Conservation (phyloP, 257 asterid species). For the Przewalskia tangutica region DNA sequence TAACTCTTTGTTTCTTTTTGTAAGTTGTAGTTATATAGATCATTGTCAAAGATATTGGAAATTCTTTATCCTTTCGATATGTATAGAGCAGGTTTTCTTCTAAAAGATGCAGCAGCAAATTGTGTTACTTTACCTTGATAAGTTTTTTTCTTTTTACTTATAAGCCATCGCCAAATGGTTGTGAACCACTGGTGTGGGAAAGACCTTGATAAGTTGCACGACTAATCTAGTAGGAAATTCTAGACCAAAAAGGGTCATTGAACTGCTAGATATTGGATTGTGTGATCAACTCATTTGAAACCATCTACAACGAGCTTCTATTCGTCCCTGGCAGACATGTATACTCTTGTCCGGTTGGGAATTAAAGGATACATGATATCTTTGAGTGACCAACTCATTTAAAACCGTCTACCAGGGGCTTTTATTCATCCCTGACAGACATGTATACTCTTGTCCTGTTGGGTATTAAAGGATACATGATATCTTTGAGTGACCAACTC, state of each 20-base stretch:
- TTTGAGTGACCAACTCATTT: too few species aligned
- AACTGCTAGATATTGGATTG: neutral
- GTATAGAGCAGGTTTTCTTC: neutral
- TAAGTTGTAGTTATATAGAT: conserved; percentile 1
- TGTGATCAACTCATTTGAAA: neutral
- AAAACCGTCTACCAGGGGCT: too few species aligned
- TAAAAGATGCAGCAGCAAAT: neutral
- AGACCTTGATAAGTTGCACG: neutral
- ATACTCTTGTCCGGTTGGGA: too few species aligned
- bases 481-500: too few species aligned
- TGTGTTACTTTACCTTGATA: neutral
- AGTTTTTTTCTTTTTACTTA: too few species aligned
- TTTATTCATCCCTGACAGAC: too few species aligned
- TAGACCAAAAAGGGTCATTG: neutral
- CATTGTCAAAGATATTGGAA: neutral
- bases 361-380: too few species aligned
- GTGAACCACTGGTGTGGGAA: too few species aligned
- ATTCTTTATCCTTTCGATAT: neutral
- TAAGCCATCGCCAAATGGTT: too few species aligned
- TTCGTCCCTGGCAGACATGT: too few species aligned
- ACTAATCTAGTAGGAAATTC: neutral
- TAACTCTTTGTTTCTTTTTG: neutral
- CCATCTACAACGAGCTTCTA: neutral
- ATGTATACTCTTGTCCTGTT: too few species aligned
- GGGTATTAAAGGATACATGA: too few species aligned